Conservation (phyloP, 306 rosid species). For the Parietaria judaica region DNA sequence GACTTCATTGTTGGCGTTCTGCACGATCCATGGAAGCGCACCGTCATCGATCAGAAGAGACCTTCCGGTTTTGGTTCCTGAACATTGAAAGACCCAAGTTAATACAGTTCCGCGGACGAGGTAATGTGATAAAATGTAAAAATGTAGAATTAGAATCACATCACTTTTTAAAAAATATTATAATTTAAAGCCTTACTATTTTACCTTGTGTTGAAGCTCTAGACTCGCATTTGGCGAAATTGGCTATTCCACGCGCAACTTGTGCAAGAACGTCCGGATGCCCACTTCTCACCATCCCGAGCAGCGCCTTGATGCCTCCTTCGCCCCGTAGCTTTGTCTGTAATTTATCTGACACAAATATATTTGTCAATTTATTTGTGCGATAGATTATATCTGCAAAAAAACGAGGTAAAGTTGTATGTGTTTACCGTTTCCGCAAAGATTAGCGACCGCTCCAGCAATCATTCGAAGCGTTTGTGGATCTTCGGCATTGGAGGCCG, state of each 20-base stretch:
- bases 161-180: background rate
- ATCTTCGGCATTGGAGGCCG: slow-evolving; percentile 83
- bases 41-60: slow-evolving; percentile 93
- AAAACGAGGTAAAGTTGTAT: slow-evolving; percentile 14
- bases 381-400: background rate
- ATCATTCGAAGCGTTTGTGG: slow-evolving; percentile 98
- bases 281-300: slow-evolving; percentile 92
- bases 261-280: slow-evolving; percentile 99
- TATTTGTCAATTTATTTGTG: slow-evolving; percentile 20
- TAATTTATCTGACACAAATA: slow-evolving; percentile 52
- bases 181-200: background rate
- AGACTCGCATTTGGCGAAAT: slow-evolving; percentile 90
- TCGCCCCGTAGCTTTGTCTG: slow-evolving; percentile 68
- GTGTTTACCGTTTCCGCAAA: slow-evolving; percentile 86
- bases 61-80: slow-evolving; percentile 74
- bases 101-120: no score
- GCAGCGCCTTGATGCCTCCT: slow-evolving; percentile 85
- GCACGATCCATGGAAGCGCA: slow-evolving; percentile 94
- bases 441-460: slow-evolving; percentile 97
- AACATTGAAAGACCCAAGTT: background rate
- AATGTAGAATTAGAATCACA: slow-evolving; percentile 8
- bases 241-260: slow-evolving; percentile 98
- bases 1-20: slow-evolving; percentile 88
- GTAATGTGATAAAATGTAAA: background rate
- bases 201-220: slow-evolving; percentile 92